A percentile compares a stretch with the other conserved stretches of the same genome.
phyloP scores from a whole-genome alignment of 495 filamentous ascomycete genomes.

The Pyrenula massariospora region DNA sequence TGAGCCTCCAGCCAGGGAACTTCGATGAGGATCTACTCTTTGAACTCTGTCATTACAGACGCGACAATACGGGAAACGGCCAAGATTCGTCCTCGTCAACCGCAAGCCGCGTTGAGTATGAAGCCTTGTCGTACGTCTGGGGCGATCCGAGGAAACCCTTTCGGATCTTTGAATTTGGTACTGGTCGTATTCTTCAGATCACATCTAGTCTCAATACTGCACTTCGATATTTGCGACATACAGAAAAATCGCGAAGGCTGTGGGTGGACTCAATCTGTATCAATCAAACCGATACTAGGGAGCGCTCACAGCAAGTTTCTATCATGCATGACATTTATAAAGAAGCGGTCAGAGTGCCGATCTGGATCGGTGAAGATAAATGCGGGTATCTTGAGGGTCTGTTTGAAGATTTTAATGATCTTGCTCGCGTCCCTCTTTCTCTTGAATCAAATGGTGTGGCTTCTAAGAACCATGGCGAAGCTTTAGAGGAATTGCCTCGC shows the following conservation, averaged over 20 bases:
- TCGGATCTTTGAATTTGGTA: background rate
- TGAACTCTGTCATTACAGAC: background rate
- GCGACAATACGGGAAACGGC: background rate
- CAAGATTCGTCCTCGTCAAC: background rate
- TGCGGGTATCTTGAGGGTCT: background rate
- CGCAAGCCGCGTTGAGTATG: background rate
- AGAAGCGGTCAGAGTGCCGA: background rate
- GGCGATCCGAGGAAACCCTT: background rate
- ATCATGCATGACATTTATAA: background rate
- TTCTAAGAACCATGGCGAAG: background rate
- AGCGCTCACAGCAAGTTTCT: background rate
- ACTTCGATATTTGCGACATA: background rate
- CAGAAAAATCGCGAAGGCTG: background rate
- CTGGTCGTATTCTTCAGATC: background rate
- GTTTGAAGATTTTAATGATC: background rate
- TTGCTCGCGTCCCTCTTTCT: background rate
- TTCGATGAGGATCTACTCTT: background rate
- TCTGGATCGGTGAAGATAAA: background rate
- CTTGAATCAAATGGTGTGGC: background rate
- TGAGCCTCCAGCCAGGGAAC: background rate
- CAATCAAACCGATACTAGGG: background rate
- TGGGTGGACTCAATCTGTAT: background rate
- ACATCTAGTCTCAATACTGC: background rate
- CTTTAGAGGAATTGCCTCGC: background rate
- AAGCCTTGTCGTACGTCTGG: background rate